A percentile compares a stretch with the other conserved stretches of the same genome.
Conservation (phyloP, 345 rosid genomes). For the Populus euphratica region DNA sequence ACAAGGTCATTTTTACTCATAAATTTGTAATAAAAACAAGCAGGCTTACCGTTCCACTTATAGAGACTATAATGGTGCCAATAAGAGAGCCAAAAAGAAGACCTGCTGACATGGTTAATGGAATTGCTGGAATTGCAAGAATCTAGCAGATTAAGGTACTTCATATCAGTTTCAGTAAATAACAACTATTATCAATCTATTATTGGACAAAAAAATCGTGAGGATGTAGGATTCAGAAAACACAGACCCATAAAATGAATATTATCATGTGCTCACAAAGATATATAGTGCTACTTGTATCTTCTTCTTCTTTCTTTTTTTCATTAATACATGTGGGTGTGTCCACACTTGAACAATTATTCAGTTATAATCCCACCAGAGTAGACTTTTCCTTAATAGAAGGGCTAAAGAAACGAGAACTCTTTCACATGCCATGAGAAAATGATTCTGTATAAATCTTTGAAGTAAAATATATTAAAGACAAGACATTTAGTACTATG, state of each 20-base stretch:
- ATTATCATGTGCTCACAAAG: not conserved
- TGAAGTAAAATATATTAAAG: not conserved
- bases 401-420: not conserved
- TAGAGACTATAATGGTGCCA: conserved; percentile 94
- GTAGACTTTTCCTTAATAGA: not conserved
- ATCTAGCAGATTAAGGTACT: conserved; percentile 40
- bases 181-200: not conserved
- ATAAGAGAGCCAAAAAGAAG: conserved; percentile 83
- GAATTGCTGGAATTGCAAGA: conserved; percentile 93
- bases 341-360: not conserved
- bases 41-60: conserved; percentile 87
- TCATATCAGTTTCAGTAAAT: conserved; percentile 8
- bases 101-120: conserved; percentile 97
- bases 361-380: not conserved
- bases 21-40: not conserved
- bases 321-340: not conserved
- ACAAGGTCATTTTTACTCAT: not conserved
- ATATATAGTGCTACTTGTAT: not conserved
- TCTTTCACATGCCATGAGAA: not conserved
- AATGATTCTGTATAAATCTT: not conserved
- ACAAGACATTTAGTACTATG: not conserved
- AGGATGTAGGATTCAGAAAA: not conserved
- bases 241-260: not conserved
- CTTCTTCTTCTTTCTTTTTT: not conserved
- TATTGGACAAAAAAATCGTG: not conserved